Evolutionary conservation across 2,329 filamentous ascomycete species (phyloP).

Genomic region (Phaeosphaeria sp.): DNA sequence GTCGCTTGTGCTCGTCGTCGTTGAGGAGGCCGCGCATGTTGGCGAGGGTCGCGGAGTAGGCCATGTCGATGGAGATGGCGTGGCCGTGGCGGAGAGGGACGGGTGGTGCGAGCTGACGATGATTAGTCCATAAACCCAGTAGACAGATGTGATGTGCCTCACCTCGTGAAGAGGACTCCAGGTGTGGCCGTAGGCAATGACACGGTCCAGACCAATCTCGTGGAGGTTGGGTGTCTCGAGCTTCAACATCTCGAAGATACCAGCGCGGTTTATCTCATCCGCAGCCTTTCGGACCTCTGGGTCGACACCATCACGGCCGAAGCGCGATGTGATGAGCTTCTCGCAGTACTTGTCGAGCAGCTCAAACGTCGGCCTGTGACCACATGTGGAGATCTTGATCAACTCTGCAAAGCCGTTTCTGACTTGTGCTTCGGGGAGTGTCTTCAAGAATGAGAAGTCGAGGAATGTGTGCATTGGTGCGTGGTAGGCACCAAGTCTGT

Average conservation of each 20-base stretch:
- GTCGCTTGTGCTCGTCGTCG: slow-evolving; percentile 65
- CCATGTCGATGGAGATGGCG: slow-evolving; percentile 79
- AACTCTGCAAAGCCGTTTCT: slow-evolving; percentile 77
- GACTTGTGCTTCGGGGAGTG: slow-evolving; percentile 71
- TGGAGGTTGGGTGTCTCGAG: slow-evolving; percentile 76
- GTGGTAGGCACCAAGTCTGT: slow-evolving; percentile 75
- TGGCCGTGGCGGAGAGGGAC: slow-evolving; percentile 75
- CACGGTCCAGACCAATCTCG: slow-evolving; percentile 74
- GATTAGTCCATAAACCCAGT: slow-evolving; percentile 14
- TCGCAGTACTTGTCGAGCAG: slow-evolving; percentile 74
- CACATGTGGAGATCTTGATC: slow-evolving; percentile 78
- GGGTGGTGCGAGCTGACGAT: slow-evolving; percentile 65
- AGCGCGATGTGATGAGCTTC: slow-evolving; percentile 68
- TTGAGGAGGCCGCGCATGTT: slow-evolving; percentile 67
- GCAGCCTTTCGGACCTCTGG: slow-evolving; percentile 65
- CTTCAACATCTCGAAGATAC: slow-evolving; percentile 76
- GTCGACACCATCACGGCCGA: slow-evolving; percentile 65
- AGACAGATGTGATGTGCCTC: neutral
- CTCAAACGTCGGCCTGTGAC: slow-evolving; percentile 70
- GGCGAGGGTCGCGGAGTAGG: slow-evolving; percentile 73
- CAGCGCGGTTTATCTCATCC: slow-evolving; percentile 72
- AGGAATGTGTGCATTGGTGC: slow-evolving; percentile 75
- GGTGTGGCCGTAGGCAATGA: slow-evolving; percentile 77
- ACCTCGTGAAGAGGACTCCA: slow-evolving; percentile 73
- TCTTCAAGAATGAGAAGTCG: slow-evolving; percentile 75